Evolutionary conservation across 305 asterid species (phyloP).

Genomic region (Lippia alba): DNA sequence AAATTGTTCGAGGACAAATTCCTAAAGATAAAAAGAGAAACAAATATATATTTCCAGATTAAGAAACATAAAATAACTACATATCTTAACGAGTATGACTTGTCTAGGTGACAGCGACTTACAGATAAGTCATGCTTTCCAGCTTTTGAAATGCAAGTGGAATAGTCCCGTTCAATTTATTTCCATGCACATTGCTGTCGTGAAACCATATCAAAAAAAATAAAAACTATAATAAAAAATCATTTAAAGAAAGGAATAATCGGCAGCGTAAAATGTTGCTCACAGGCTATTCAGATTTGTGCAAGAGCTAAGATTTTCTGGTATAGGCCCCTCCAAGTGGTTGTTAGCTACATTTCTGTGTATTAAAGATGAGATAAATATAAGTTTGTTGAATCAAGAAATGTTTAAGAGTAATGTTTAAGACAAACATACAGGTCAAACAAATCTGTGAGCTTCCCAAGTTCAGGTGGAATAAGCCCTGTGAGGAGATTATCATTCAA

Average conservation of each 20-base stretch:
- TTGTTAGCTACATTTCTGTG: constrained; percentile 84
- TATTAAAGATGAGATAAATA: not conserved
- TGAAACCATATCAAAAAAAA: constrained; percentile 8
- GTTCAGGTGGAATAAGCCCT: constrained; percentile 79
- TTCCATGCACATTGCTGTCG: constrained; percentile 73
- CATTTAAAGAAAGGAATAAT: not conserved
- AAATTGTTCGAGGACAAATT: constrained; percentile 75
- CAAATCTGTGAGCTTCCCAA: constrained; percentile 85
- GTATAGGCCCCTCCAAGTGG: constrained; percentile 70
- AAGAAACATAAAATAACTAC: not conserved
- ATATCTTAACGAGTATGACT: not conserved
- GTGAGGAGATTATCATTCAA: constrained; percentile 80
- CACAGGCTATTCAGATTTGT: constrained; percentile 92
- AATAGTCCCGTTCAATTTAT: constrained; percentile 75
- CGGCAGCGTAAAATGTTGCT: constrained; percentile 35
- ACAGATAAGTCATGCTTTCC: constrained; percentile 94
- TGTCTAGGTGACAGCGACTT: constrained; percentile 36
- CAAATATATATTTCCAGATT: not conserved
- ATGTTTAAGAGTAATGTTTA: not conserved
- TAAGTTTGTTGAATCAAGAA: not conserved
- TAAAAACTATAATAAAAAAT: not conserved
- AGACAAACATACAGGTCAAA: constrained; percentile 74
- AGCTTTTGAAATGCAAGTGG: constrained; percentile 74
- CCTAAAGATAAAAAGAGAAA: constrained; percentile 38
- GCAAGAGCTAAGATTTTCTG: constrained; percentile 84